Evolutionary conservation across 108 stramenopile species (phyloP).

Genomic region (Cyclotella cryptica): DNA sequence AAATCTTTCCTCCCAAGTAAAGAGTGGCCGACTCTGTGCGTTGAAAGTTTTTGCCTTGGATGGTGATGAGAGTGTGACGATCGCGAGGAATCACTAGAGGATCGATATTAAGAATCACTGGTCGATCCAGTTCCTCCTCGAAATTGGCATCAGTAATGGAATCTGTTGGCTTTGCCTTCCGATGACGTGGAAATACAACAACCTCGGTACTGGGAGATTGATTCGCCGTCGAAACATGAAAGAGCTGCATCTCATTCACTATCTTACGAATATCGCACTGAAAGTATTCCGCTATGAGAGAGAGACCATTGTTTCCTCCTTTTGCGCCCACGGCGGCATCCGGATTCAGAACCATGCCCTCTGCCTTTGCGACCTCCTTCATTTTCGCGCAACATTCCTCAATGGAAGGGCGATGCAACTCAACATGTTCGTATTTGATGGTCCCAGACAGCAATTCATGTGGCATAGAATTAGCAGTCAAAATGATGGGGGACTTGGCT

Average conservation of each 20-base stretch:
- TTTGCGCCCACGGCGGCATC: conserved; percentile 9
- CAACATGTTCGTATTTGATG: conserved; percentile 47
- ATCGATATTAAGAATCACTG: conserved; percentile 26
- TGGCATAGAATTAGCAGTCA: conserved; percentile 68
- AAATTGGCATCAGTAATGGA: not conserved
- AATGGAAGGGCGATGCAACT: conserved; percentile 54
- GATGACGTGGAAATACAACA: not conserved
- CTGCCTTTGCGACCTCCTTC: conserved; percentile 39
- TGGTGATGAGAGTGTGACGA: conserved; percentile 53
- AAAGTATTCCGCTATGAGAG: conserved; percentile 54
- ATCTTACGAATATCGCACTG: conserved; percentile 74
- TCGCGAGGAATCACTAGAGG: conserved; percentile 45
- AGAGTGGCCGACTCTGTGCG: conserved; percentile 30
- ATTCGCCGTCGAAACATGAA: conserved; percentile 6
- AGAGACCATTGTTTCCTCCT: conserved; percentile 19
- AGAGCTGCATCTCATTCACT: conserved; percentile 70
- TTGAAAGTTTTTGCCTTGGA: conserved; percentile 59
- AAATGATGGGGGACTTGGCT: conserved; percentile 83
- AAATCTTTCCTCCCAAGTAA: conserved; percentile 49
- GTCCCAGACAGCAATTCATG: conserved; percentile 22
- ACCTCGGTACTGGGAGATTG: not conserved
- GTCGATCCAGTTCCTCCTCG: conserved; percentile 13
- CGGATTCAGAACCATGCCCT: conserved; percentile 45
- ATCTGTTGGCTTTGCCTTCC: not conserved
- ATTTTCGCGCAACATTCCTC: conserved; percentile 63